phyloP scores from a whole-genome alignment of 2,329 filamentous ascomycete genomes.

The Podosphaera fusca region DNA sequence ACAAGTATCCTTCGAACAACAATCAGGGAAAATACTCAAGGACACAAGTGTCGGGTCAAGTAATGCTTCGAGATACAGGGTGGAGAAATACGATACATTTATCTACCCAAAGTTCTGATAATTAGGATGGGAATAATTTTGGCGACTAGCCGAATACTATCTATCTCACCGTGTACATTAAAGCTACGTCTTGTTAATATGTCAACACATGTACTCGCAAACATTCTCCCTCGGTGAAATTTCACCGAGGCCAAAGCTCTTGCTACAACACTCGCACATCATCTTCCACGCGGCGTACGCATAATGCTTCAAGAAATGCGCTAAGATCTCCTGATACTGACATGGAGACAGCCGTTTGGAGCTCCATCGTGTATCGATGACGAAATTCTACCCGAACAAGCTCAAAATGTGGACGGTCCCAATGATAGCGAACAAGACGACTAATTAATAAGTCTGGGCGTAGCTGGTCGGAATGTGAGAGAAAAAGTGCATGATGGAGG shows the following conservation, averaged over 20 bases:
- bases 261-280: conserved; percentile 23
- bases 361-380: conserved; percentile 48
- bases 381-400: conserved; percentile 60
- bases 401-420: conserved; percentile 67
- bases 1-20: too few relatives aligned
- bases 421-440: conserved; percentile 71
- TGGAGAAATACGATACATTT: too few relatives aligned
- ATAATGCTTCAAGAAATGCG: conserved; percentile 49
- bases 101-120: too few relatives aligned
- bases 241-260: neutral
- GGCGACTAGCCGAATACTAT: too few relatives aligned
- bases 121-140: too few relatives aligned
- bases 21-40: too few relatives aligned
- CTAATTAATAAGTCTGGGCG: conserved; percentile 74
- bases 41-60: too few relatives aligned
- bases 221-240: too few relatives aligned
- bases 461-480: conserved; percentile 39
- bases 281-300: conserved; percentile 35
- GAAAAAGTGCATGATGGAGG: conserved; percentile 68
- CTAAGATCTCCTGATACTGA: conserved; percentile 58
- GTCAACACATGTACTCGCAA: too few relatives aligned
- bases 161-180: too few relatives aligned
- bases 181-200: too few relatives aligned
- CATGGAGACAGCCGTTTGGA: conserved; percentile 59
- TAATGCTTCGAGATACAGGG: too few relatives aligned